Base-by-base conservation (phyloP, 495 filamentous ascomycete genomes). In the Parathielavia appendiculata region DNA sequence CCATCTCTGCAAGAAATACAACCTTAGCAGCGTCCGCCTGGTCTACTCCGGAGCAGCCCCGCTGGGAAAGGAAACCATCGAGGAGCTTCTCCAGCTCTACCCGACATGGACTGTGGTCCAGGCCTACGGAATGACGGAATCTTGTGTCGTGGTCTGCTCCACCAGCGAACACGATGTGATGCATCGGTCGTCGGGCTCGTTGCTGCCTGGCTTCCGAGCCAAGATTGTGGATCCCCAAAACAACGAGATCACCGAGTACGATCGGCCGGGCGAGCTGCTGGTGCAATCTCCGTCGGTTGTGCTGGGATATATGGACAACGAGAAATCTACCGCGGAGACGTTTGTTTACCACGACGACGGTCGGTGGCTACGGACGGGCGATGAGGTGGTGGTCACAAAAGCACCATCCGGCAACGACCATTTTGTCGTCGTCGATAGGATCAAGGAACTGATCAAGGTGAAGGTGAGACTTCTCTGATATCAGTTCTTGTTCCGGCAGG, bases 401-500 rank as follows among this genome's bases (percentile, higher is more conserved):
- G 71, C 81, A 16, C 81, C 86, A 0, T 71, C 75, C 7, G 86
- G 86, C 9, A 72, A 85, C 50, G 89, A 95, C 68, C 91, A 96
- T 66, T 60, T 95, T 35, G 84, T 86, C 62, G 87, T 96, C 44
- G 87, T 91, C 5, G 91, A 96, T 66, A 82, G 91, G 2, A 85
- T 96, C 65, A 96, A 96, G 77, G 91, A 96, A 71, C 75, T 96
- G 53, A 95, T 96, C 75, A 96, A 96, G 72, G 87, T 91, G 63
- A 95, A 95, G 82, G 89, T 90, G 71, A 39, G 80, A 64, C 30
- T n/a, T n/a, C n/a, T n/a, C n/a, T n/a, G n/a, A n/a, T n/a, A n/a
- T n/a, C n/a, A n/a, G n/a, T n/a, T n/a, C n/a, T n/a, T n/a, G n/a
- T n/a, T n/a, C n/a, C n/a, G n/a, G n/a, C n/a, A n/a, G n/a, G n/a